Evolutionary conservation across 2,329 filamentous ascomycete species (phyloP), one percentile per base, ranked within the genome.

Genomic region (Cadophora gregata): DNA sequence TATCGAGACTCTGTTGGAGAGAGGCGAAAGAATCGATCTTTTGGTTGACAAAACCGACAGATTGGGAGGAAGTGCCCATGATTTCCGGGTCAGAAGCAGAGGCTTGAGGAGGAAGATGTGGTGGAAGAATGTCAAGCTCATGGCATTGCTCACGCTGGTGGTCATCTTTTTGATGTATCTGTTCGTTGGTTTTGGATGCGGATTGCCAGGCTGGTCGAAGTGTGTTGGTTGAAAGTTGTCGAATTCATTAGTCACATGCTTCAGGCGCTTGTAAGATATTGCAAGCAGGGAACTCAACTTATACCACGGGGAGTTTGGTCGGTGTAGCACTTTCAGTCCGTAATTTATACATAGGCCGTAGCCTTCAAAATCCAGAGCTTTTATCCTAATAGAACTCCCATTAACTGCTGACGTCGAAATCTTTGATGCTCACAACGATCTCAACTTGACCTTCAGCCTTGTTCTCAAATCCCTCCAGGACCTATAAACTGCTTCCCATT

Each of bases 81-180:
- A 99, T 78, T 99, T 99, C 77, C 84, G 96, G 62, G 90, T 98
- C 21, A 85, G 95, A 72, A 96, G 92, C 78, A 84, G 93, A 29
- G 93, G 93, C 0, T 79, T 99, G 74, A 92, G 96, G 82, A 86
- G 96, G 77, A 87, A 90, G 80, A 98, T 99, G 96, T 99, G 96
- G 96, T 98, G 95, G 95, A 98, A 98, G 89, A 98, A 99, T 79
- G 86, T 97, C 55, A 96, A 96, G 82, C 81, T 99, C 73, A 97
- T 98, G 93, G 90, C 87, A 7, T 79, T 99, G 73, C 77, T 94
- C 69, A 83, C 80, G 4, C 76, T 97, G 53, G 93, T 94, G 1
- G 80, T 96, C 25, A 78, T 92, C 9, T 92, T 92, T 75, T 80
- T 92, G 78, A 75, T 92, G 4, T 93, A 92, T 76, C 75, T 93